Evolutionary conservation across 495 filamentous ascomycete species (phyloP), one percentile per base, ranked within the genome.

Genomic region (Emericellopsis terricola): DNA sequence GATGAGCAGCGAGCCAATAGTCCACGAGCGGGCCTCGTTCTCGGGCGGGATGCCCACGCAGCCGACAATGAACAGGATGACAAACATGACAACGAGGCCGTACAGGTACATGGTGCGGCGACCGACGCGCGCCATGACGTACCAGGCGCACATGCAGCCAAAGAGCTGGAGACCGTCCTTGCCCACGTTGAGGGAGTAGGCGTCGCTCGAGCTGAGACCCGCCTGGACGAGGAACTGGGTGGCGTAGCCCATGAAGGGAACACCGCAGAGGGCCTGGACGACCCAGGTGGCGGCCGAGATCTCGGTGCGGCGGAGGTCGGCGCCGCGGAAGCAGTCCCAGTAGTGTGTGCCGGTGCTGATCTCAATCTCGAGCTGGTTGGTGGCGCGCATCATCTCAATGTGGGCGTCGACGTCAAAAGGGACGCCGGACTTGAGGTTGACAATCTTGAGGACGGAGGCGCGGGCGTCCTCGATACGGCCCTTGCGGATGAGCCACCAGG

Each of bases 401-500:
- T 46, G 15, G 1, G 13, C 27, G 11, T 35, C 31, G 11, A 26
- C 6, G 11, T 26, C 23, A 26, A 26, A 26, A 7, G 31, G 3
- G 44, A 27, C 50, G 29, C 35, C 45, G 41, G 51, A 23, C 6
- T 17, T 11, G 31, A 36, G 9, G 41, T 16, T 47, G 38, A 62
- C 38, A 31, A 36, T 4, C 42, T 15, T 47, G 37, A 62, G 41
- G 28, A 80, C 52, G 5, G 69, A 54, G 15, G 31, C 36, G 31
- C 44, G 41, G 6, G 55, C 56, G 8, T 59, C 51, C 34, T 70
- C 68, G 19, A 58, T 57, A 9, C 60, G 51, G 10, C 62, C 62
- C 32, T 69, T 65, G 7, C 76, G 65, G 23, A 83, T 66, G 21
- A 79, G 59, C 78, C 78, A 83, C 70, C 78, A 83, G 0, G 80